Evolutionary conservation across 139 green algal species (phyloP).

Genomic region (Tetradesmus lagerheimii): DNA sequence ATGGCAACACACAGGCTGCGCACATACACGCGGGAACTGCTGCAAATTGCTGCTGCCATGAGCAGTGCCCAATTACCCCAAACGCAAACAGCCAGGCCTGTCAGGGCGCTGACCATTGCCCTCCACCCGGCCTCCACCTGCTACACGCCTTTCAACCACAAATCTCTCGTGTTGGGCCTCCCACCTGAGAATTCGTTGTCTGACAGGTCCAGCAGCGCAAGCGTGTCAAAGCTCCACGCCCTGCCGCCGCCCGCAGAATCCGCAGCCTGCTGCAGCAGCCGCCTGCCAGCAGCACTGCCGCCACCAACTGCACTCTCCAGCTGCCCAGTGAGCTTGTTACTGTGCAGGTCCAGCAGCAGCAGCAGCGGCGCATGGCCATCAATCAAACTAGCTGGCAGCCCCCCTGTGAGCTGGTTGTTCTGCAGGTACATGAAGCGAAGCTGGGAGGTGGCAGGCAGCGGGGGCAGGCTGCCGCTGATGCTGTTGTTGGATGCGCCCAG

Average conservation of each 20-base stretch:
- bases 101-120: too few species aligned
- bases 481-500: background rate
- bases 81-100: too few species aligned
- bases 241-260: too few species aligned
- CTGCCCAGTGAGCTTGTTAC: background rate
- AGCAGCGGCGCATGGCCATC: background rate
- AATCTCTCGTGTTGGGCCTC: too few species aligned
- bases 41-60: background rate
- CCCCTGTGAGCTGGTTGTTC: background rate
- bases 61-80: too few species aligned
- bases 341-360: conserved; percentile 19
- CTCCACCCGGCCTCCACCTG: too few species aligned
- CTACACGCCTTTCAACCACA: too few species aligned
- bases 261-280: conserved; percentile 10
- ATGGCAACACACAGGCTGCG: too few species aligned
- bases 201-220: background rate
- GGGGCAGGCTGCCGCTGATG: background rate
- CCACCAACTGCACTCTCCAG: background rate
- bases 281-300: conserved; percentile 13
- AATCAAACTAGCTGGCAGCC: background rate
- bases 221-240: background rate
- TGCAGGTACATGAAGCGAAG: background rate
- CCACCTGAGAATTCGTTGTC: background rate
- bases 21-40: too few species aligned
- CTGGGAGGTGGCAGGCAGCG: background rate